Percentiles rank a stretch among this genome's conserved stretches.
phyloP scores from a whole-genome alignment of 306 rosid genomes.

The Malus sylvestris region DNA sequence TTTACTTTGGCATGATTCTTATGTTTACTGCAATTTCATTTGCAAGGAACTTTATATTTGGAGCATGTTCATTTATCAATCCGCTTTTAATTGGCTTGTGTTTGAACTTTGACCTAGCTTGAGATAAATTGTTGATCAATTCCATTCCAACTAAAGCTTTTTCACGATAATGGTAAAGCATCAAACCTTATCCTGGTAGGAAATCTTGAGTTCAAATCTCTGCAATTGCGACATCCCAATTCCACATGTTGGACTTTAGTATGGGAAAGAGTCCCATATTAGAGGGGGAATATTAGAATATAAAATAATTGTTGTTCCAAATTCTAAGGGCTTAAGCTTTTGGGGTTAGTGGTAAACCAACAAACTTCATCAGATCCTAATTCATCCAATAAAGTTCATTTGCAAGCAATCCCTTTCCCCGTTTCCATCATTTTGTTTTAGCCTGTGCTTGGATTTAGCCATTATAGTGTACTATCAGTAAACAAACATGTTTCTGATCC shows the following conservation, averaged over 20 bases:
- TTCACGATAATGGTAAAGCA: not conserved
- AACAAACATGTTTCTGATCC: constrained; percentile 1
- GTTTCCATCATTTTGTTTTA: not conserved
- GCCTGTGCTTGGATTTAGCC: not conserved
- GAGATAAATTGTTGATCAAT: not conserved
- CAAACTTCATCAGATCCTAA: not conserved
- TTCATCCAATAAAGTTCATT: not conserved
- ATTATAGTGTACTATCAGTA: not conserved
- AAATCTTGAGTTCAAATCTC: not conserved
- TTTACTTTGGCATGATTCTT: not conserved
- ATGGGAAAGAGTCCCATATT: not conserved
- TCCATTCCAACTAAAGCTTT: not conserved
- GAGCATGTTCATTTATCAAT: not conserved
- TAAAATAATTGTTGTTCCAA: not conserved
- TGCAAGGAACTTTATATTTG: not conserved
- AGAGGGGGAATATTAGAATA: not conserved
- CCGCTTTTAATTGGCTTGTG: not conserved
- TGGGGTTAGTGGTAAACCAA: not conserved
- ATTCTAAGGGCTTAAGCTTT: not conserved
- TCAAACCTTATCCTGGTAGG: not conserved
- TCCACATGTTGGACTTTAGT: not conserved
- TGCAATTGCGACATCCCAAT: not conserved
- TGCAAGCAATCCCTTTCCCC: not conserved
- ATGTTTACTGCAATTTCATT: not conserved
- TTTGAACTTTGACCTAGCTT: not conserved